Evolutionary conservation across 2,329 filamentous ascomycete species (phyloP), one percentile per base, ranked within the genome.

Genomic region (Zymoseptoria crescenta): DNA sequence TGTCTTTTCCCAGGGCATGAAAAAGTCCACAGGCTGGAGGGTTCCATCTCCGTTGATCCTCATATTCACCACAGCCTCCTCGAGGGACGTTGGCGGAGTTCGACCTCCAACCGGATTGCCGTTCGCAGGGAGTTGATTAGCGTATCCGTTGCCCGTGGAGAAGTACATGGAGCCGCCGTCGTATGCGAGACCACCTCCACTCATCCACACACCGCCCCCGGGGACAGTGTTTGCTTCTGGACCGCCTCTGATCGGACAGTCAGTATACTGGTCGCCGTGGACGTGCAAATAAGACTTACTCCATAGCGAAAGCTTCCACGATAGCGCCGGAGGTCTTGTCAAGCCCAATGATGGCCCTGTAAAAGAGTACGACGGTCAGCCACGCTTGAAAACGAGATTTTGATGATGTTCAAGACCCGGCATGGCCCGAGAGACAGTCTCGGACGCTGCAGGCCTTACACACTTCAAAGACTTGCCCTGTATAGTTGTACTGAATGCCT

Each of bases 121-220:
- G 19, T 49, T 54, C 21, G 49, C 57, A n/a, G 57, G 57, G 2
- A 59, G 49, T 45, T 59, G 54, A 6, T 29, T 19, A 6, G 57
- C 57, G 50, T 56, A 56, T 13, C 57, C 57, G 30, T 59, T 59
- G 35, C 57, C 57, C 4, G 57, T 59, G 7, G 54, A 56, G 27
- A 59, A 59, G 20, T 28, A 59, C 57, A 59, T 59, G 41, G 53
- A 56, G 41, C 57, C 57, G 21, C 57, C 57, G 27, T 59, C 57
- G 19, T 59, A 59, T 4, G 57, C 57, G n/a, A 59, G 54, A 13
- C 57, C 57, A 9, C 57, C 57, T 20, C 57, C 57, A 35, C 48
- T 52, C 57, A 59, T 59, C 57, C 57, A 59, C 9, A 59, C 50
- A 30, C 57, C 57, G 27, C 57, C 57, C 21, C 57, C 57, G 6